Conservation (phyloP, 2,329 filamentous ascomycete genomes). For the Metarhizium brunneum region DNA sequence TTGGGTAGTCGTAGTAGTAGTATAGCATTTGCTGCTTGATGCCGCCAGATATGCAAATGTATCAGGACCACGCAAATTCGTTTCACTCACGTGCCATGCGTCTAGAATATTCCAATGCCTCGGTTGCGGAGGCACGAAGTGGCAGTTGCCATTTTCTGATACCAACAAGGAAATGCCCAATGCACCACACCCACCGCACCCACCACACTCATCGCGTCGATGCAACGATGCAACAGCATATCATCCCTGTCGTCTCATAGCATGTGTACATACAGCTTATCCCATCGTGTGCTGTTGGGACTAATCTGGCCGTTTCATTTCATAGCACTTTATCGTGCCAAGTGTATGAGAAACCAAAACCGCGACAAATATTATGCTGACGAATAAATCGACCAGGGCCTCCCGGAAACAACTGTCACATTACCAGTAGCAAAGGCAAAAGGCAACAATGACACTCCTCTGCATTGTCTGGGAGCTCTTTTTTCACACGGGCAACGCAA, state of each 20-base stretch:
- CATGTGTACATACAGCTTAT: too few species aligned
- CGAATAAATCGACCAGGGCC: too few species aligned
- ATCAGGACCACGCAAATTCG: not conserved
- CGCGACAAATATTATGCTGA: too few species aligned
- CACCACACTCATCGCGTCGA: not conserved
- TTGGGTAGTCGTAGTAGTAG: too few species aligned
- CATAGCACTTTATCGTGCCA: too few species aligned
- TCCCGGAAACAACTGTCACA: too few species aligned
- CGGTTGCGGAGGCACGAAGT: not conserved
- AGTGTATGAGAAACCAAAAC: too few species aligned
- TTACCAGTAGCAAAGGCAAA: not conserved
- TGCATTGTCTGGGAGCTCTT: not conserved
- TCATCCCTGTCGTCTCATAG: not conserved
- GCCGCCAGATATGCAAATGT: too few species aligned
- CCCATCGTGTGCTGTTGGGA: not conserved
- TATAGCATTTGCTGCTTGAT: too few species aligned
- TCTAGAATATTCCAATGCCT: not conserved
- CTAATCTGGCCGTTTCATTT: not conserved
- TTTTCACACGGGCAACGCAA: not conserved
- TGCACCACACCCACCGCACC: not conserved
- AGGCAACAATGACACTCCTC: not conserved
- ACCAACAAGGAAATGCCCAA: too few species aligned
- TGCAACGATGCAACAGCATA: not conserved
- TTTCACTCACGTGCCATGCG: not conserved
- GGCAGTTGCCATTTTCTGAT: too few species aligned